Conservation (phyloP, 2,329 filamentous ascomycete species). For the Colletotrichum zoysiae region DNA sequence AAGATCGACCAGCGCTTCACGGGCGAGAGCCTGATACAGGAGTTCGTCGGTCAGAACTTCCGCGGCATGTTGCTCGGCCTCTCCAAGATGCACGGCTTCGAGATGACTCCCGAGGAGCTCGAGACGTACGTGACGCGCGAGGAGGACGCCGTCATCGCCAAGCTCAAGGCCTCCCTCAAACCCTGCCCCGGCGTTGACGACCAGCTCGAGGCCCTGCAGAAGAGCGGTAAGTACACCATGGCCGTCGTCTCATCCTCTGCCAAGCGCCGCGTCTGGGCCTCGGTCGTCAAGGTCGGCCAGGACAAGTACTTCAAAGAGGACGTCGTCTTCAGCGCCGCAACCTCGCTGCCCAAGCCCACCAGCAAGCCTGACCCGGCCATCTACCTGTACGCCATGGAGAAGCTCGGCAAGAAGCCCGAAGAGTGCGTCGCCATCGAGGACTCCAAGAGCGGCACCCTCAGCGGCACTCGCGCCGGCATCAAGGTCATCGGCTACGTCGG, state of each 20-base stretch:
- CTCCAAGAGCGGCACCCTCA: slow-evolving; percentile 85
- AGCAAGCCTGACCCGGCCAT: slow-evolving; percentile 93
- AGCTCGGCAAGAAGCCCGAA: slow-evolving; percentile 76
- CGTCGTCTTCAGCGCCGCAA: slow-evolving; percentile 85
- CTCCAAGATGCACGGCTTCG: slow-evolving; percentile 81
- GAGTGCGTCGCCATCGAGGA: slow-evolving; percentile 90
- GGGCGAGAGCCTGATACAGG: slow-evolving; percentile 80
- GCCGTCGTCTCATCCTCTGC: slow-evolving; percentile 87
- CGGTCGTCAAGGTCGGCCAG: slow-evolving; percentile 82
- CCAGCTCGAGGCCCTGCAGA: slow-evolving; percentile 73
- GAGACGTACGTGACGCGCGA: slow-evolving; percentile 81
- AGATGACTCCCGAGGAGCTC: slow-evolving; percentile 75
- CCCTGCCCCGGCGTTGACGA: slow-evolving; percentile 78
- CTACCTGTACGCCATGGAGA: slow-evolving; percentile 82
- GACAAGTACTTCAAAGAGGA: slow-evolving; percentile 83
- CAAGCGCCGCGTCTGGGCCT: slow-evolving; percentile 81
- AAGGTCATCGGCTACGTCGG: slow-evolving; percentile 88
- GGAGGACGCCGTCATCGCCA: slow-evolving; percentile 86
- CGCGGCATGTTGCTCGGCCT: slow-evolving; percentile 88
- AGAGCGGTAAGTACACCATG: slow-evolving; percentile 75
- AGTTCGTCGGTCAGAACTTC: slow-evolving; percentile 96
- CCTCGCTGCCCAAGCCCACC: slow-evolving; percentile 81
- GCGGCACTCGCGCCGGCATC: slow-evolving; percentile 80
- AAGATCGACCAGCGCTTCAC: slow-evolving; percentile 78
- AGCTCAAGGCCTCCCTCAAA: slow-evolving; percentile 75